These are phyloP conservation scores for Eimeria necatrix DNA, from an alignment of 169 alveolate genomes.

Conservation along the genomic window DNA sequence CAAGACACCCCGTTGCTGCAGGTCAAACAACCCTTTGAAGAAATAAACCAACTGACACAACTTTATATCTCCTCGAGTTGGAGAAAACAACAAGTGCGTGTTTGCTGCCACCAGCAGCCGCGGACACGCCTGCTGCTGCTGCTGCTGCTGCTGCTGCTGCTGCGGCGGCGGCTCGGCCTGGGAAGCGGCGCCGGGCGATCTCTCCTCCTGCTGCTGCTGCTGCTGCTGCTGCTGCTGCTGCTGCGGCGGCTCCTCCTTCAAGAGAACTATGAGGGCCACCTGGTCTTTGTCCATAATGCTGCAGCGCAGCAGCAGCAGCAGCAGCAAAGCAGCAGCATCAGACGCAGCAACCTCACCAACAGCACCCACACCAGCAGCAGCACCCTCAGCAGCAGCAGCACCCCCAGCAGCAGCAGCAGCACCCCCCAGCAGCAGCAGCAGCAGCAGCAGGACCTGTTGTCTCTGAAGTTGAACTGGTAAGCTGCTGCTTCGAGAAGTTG, in stretches of 20 bases:
- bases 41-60: constrained; percentile 54
- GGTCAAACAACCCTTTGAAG: background rate
- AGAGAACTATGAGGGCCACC: background rate
- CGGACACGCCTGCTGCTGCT: background rate
- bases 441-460: background rate
- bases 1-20: background rate
- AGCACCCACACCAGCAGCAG: background rate
- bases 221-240: background rate
- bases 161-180: too few relatives aligned
- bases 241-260: background rate
- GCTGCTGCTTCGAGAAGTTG: background rate
- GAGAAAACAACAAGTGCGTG: constrained; percentile 44
- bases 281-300: background rate
- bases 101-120: constrained; percentile 15
- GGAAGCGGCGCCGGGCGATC: too few relatives aligned
- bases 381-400: too few relatives aligned
- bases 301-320: background rate
- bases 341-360: background rate
- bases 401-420: too few relatives aligned
- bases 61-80: constrained; percentile 67
- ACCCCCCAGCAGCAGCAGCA: too few relatives aligned
- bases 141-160: too few relatives aligned
- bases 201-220: too few relatives aligned
- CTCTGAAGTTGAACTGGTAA: background rate
- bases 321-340: background rate